phyloP scores from a whole-genome alignment of 2,329 filamentous ascomycete genomes.

The Chaetomiaceae sp. region DNA sequence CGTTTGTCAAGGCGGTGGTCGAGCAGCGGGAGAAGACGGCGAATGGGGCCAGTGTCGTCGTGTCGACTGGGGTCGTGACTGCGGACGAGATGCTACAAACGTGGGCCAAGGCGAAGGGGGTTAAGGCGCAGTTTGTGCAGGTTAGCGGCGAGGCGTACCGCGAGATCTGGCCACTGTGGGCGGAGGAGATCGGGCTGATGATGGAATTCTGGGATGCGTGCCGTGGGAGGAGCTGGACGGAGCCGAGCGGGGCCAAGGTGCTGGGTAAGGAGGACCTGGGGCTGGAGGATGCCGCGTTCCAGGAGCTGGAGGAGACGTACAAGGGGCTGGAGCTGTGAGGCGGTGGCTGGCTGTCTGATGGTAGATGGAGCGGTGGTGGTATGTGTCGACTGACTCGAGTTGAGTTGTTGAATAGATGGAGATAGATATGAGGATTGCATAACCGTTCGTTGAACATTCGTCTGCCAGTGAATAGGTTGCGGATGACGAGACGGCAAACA shows the following conservation, averaged over 20 bases:
- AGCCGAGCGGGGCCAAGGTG: slow-evolving; percentile 6
- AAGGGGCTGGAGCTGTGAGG: slow-evolving; percentile 10
- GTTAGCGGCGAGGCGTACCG: slow-evolving; percentile 10
- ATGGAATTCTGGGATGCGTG: slow-evolving; percentile 21
- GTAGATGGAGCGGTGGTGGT: too few species aligned
- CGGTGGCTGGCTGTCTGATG: too few species aligned
- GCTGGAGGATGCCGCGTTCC: slow-evolving; percentile 1
- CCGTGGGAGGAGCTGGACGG: slow-evolving; percentile 17
- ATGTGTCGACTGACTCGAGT: too few species aligned
- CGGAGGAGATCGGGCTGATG: slow-evolving; percentile 21
- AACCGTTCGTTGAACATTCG: too few species aligned
- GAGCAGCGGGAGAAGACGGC: slow-evolving; percentile 27
- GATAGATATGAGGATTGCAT: too few species aligned
- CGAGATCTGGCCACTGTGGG: slow-evolving; percentile 20
- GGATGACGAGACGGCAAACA: too few species aligned
- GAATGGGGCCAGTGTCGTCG: slow-evolving; percentile 28
- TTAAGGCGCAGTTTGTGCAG: slow-evolving; percentile 14
- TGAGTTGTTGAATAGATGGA: too few species aligned
- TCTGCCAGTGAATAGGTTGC: too few species aligned
- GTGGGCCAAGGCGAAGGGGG: slow-evolving; percentile 24
- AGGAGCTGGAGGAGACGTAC: slow-evolving; percentile 12
- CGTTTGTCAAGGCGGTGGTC: slow-evolving; percentile 30
- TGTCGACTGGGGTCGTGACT: slow-evolving; percentile 21
- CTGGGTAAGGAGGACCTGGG: slow-evolving; percentile 14
- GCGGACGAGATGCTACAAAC: slow-evolving; percentile 26